A percentile compares a stretch with the other conserved stretches of the same genome.
Evolutionary conservation across 2,329 filamentous ascomycete species (phyloP).

Genomic region (Chaetomiaceae sp.): DNA sequence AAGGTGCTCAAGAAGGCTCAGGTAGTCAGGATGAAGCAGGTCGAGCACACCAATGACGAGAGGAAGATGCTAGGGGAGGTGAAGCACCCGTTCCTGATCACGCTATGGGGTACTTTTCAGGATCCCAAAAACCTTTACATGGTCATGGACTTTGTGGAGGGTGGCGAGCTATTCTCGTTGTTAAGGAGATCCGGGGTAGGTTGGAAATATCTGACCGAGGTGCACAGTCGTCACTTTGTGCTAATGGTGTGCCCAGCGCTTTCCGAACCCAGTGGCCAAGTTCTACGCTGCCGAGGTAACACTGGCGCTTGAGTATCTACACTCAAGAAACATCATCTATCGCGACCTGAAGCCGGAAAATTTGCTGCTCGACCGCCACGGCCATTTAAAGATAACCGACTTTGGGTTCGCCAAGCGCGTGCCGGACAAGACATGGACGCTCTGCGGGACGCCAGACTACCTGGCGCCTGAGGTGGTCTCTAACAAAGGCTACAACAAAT

Average conservation of each 20-base stretch:
- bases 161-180: slow-evolving; percentile 93
- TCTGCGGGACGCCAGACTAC: slow-evolving; percentile 97
- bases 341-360: slow-evolving; percentile 96
- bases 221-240: too few relatives aligned
- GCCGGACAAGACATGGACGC: slow-evolving; percentile 97
- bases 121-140: slow-evolving; percentile 96
- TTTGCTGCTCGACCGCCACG: slow-evolving; percentile 83
- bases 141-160: slow-evolving; percentile 99
- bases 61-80: slow-evolving; percentile 92
- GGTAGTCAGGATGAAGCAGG: slow-evolving; percentile 99
- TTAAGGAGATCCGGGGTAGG: slow-evolving; percentile 85
- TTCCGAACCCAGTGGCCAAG: slow-evolving; percentile 97
- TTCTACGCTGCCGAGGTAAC: slow-evolving; percentile 99
- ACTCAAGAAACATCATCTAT: slow-evolving; percentile 95
- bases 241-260: slow-evolving; percentile 54
- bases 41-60: slow-evolving; percentile 99
- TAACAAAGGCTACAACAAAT: slow-evolving; percentile 99
- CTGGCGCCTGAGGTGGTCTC: slow-evolving; percentile 97
- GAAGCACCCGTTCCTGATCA: slow-evolving; percentile 96
- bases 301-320: slow-evolving; percentile 89
- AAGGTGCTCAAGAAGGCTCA: slow-evolving; percentile 98
- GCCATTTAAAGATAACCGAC: slow-evolving; percentile 94
- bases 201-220: background rate
- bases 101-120: slow-evolving; percentile 97
- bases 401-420: slow-evolving; percentile 99